A percentile compares a stretch with the other conserved stretches of the same genome.
These are phyloP conservation scores for Debaryomyces tyrocola DNA, from an alignment of 805 yeast genomes.

Conservation along the genomic window DNA sequence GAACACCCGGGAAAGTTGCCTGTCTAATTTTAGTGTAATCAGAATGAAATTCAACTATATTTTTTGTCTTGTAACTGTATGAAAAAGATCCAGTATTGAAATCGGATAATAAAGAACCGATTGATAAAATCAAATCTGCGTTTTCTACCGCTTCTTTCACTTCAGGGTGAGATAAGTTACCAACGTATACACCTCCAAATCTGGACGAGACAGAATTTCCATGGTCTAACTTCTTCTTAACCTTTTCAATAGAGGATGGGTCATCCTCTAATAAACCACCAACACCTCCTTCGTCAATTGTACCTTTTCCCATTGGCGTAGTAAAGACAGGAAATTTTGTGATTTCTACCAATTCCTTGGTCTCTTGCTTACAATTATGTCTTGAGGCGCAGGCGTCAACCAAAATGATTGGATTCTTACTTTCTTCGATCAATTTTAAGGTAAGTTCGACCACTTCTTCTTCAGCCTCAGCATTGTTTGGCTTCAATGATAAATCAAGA, in stretches of 20 bases:
- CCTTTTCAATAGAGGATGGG: constrained; percentile 21
- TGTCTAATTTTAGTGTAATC: constrained; percentile 41
- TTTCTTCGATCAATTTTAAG: constrained; percentile 21
- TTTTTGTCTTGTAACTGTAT: constrained; percentile 38
- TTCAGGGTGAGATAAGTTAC: constrained; percentile 35
- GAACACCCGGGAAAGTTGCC: constrained; percentile 41
- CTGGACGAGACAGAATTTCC: constrained; percentile 21
- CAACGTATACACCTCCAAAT: constrained; percentile 43
- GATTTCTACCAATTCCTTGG: constrained; percentile 29
- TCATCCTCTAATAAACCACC: constrained; percentile 23
- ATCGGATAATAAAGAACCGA: constrained; percentile 41
- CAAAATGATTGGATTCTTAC: constrained; percentile 35
- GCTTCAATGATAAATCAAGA: constrained; percentile 31
- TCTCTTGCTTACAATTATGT: constrained; percentile 37
- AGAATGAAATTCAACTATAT: constrained; percentile 41
- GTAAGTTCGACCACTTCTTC: constrained; percentile 34
- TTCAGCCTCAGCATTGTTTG: constrained; percentile 37
- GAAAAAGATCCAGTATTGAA: constrained; percentile 43
- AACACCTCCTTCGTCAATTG: constrained; percentile 37
- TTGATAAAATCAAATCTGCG: constrained; percentile 36
- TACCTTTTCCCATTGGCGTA: constrained; percentile 44
- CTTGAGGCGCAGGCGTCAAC: constrained; percentile 44
- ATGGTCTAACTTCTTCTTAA: constrained; percentile 19
- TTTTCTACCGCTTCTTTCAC: constrained; percentile 38
- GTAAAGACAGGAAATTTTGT: constrained; percentile 42